Base-by-base conservation (phyloP, 768 basidiomycete species). In the Collybiopsis luxurians region DNA sequence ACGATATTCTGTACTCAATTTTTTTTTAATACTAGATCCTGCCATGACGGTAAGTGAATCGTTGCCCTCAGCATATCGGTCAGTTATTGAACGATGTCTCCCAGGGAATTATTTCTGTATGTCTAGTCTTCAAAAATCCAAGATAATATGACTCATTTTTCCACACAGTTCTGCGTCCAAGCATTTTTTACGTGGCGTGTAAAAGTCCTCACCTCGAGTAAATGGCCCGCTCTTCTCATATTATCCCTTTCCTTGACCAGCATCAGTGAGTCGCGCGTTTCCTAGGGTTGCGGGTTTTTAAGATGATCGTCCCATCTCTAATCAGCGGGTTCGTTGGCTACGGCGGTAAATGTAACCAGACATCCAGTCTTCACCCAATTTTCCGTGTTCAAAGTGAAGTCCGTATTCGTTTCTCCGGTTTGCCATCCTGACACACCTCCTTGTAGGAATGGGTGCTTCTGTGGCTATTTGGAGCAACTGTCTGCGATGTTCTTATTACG, bases 111-210 rank as follows among this genome's bases (percentile, higher is more conserved):
- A 34, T 34, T 6, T 34, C 31, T 34, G 31, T 34, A 34, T 13
- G 31, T 5, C 31, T 34, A 5, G 6, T 34, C 6, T 34, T 13
- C 31, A 13, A 34, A 13, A 34, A 34, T 34, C 5, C 31, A 5
- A 34, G 31, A 13, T 13, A 34, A 34, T 13, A 6, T n/a, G 24
- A 26, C 15, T 15, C 34, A 64, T 61, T 59, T 36, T 11, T 49
- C 63, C 47, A 61, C 61, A 19, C 55, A 60, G 2, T 44, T 45
- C 15, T 17, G 24, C 1, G 54, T 58, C 15, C 61, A 63, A 49
- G 26, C 23, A 1, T 59, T 66, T 47, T 66, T 66, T 40, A 61
- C 63, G 31, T 66, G 65, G 65, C 56, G 64, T 28, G 57, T 66
- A 2, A 39, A 53, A 24, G 44, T 53, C 10, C 21, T 60, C 19